Conservation (phyloP, 805 yeast genomes). For the Cyberlindnera japonica region DNA sequence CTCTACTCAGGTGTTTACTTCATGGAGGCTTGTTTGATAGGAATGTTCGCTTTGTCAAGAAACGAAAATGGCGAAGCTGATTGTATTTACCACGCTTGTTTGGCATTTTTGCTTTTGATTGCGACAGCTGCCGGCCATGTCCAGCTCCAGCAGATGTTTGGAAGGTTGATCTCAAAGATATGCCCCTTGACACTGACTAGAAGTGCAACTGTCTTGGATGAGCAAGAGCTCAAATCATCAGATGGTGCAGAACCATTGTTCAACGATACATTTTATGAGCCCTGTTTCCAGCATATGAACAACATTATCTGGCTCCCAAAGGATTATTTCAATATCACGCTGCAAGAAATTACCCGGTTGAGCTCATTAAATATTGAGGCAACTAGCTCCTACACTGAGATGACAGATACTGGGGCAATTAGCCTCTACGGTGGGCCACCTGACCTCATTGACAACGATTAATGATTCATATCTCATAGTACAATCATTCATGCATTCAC, state of each 20-base stretch:
- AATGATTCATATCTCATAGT: neutral
- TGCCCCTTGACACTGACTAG: conserved; percentile 32
- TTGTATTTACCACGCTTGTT: conserved; percentile 45
- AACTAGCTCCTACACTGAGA: conserved; percentile 16
- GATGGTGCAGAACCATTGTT: conserved; percentile 4
- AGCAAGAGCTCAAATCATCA: conserved; percentile 3
- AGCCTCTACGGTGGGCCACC: conserved; percentile 22
- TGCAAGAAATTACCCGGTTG: conserved; percentile 16
- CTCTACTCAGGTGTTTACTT: conserved; percentile 80
- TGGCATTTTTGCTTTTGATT: conserved; percentile 49
- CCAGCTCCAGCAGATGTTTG: conserved; percentile 43
- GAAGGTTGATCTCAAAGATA: conserved; percentile 30
- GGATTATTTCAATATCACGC: conserved; percentile 18
- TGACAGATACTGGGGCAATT: conserved; percentile 26
- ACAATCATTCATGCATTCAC: neutral
- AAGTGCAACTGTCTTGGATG: neutral
- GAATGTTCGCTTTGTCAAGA: conserved; percentile 63
- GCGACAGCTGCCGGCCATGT: conserved; percentile 57
- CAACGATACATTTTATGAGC: conserved; percentile 26
- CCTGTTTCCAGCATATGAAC: conserved; percentile 23
- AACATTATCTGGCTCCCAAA: conserved; percentile 26
- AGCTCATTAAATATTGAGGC: conserved; percentile 23
- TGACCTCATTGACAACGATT: conserved; percentile 14
- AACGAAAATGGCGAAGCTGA: conserved; percentile 42
- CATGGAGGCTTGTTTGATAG: conserved; percentile 72